A percentile compares a stretch with the other conserved stretches of the same genome.
These are phyloP conservation scores for Colletotrichum sp. DNA, from an alignment of 2,329 filamentous ascomycete species.

Conservation along the genomic window DNA sequence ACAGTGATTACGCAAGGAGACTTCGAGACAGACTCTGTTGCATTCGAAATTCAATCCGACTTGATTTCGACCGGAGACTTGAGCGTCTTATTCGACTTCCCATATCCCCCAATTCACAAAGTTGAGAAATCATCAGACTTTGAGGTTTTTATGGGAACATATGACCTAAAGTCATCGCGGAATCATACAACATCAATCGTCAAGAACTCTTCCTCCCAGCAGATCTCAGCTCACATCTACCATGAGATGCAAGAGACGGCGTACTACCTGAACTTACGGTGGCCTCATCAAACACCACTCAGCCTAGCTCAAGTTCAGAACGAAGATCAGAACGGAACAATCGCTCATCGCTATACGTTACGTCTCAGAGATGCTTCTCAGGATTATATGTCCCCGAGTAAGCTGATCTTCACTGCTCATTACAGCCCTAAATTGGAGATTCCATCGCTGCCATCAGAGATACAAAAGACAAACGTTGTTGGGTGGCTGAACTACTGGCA, in stretches of 20 bases:
- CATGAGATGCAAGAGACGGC: conserved; percentile 38
- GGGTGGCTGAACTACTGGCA: conserved; percentile 42
- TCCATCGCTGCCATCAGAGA: conserved; percentile 27
- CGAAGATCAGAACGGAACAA: neutral
- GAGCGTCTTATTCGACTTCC: conserved; percentile 44
- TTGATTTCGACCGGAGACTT: conserved; percentile 37
- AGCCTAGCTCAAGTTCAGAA: neutral
- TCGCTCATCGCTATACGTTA: neutral
- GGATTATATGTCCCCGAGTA: neutral
- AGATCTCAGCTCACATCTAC: conserved; percentile 34
- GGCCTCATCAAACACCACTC: conserved; percentile 27
- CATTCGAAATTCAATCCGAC: conserved; percentile 39
- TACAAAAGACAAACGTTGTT: conserved; percentile 26
- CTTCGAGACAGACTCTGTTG: conserved; percentile 41
- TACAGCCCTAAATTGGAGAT: conserved; percentile 31
- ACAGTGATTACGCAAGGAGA: conserved; percentile 40
- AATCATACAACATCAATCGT: conserved; percentile 39
- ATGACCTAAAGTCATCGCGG: conserved; percentile 24
- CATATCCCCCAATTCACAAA: conserved; percentile 42
- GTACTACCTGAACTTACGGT: conserved; percentile 42
- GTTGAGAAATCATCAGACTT: conserved; percentile 44
- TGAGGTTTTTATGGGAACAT: conserved; percentile 41
- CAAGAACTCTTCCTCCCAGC: neutral
- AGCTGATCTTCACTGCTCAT: conserved; percentile 35
- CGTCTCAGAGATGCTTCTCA: neutral